Evolutionary conservation across 139 green algal species (phyloP).

Genomic region (Astrephomene gubernaculifera): DNA sequence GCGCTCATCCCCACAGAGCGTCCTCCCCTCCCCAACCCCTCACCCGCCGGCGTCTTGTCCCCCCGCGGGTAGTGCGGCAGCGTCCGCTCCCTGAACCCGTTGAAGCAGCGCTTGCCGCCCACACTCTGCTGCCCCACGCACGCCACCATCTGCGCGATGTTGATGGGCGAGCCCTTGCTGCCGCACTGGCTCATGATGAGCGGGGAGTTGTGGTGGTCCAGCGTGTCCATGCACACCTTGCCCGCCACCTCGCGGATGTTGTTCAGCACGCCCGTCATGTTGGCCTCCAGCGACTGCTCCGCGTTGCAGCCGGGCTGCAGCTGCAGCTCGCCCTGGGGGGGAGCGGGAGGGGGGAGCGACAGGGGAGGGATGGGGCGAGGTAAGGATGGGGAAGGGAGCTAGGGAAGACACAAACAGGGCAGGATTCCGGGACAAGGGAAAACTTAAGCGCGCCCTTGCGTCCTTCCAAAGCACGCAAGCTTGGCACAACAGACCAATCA

Average conservation of each 20-base stretch:
- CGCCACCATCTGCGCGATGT: conserved; percentile 98
- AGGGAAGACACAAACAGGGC: no score
- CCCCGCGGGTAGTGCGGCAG: conserved; percentile 93
- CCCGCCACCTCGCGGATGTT: conserved; percentile 90
- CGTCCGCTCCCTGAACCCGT: conserved; percentile 92
- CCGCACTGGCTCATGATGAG: conserved; percentile 98
- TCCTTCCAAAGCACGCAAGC: no score
- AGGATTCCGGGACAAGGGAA: no score
- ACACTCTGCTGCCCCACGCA: conserved; percentile 98
- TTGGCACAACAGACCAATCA: no score
- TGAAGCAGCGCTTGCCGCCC: conserved; percentile 88
- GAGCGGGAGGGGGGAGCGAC: not conserved
- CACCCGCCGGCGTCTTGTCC: conserved; percentile 58
- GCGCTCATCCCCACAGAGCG: no score
- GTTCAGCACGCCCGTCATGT: conserved; percentile 91
- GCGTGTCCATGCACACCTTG: conserved; percentile 91
- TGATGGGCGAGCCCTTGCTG: conserved; percentile 96
- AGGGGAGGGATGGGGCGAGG: not conserved
- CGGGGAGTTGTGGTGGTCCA: conserved; percentile 89
- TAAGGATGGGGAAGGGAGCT: no score
- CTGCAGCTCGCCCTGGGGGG: conserved; percentile 72
- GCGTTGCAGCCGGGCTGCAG: conserved; percentile 90
- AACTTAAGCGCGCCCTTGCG: no score
- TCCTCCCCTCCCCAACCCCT: not conserved
- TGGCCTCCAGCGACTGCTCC: conserved; percentile 89